Percentiles rank a stretch among this genome's conserved stretches.
These are phyloP conservation scores for Metschnikowia similis DNA, from an alignment of 805 yeast genomes.

Conservation along the genomic window DNA sequence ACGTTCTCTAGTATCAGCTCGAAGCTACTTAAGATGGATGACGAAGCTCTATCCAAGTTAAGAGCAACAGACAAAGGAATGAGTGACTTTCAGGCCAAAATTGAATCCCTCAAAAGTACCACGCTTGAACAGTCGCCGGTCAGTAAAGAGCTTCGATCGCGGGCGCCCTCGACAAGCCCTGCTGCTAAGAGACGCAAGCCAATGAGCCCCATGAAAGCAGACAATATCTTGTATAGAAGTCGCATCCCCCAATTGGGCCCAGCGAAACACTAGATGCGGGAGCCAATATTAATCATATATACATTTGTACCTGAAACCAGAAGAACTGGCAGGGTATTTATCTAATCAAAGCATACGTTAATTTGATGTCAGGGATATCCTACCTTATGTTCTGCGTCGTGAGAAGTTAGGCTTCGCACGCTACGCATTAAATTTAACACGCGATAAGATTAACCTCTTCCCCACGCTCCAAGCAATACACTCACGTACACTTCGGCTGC, in stretches of 20 bases:
- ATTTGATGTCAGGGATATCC: not conserved
- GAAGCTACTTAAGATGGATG: not conserved
- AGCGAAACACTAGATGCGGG: not conserved
- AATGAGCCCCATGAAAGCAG: constrained; percentile 6
- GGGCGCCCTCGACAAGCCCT: not conserved
- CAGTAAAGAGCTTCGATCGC: constrained; percentile 1
- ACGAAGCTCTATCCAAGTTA: not conserved
- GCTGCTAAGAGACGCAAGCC: constrained; percentile 9
- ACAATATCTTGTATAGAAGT: constrained; percentile 7
- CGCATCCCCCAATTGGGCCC: constrained; percentile 13
- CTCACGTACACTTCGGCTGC: not conserved
- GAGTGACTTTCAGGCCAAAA: not conserved
- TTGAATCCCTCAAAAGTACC: not conserved
- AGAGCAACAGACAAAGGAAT: not conserved
- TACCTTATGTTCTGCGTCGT: not conserved
- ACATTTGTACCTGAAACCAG: not conserved
- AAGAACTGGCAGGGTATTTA: not conserved
- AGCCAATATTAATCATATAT: not conserved
- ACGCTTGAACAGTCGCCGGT: not conserved
- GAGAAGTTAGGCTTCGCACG: constrained; percentile 3
- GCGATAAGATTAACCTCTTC: constrained; percentile 6
- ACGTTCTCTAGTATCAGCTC: not conserved
- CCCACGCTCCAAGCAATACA: constrained; percentile 1
- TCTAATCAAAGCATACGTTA: not conserved
- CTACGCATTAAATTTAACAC: constrained; percentile 4